A percentile compares a stretch with the other conserved stretches of the same genome.
These are phyloP conservation scores for Moesziomyces globuligerus DNA, from an alignment of 1,284 basidiomycete species.

Conservation along the genomic window DNA sequence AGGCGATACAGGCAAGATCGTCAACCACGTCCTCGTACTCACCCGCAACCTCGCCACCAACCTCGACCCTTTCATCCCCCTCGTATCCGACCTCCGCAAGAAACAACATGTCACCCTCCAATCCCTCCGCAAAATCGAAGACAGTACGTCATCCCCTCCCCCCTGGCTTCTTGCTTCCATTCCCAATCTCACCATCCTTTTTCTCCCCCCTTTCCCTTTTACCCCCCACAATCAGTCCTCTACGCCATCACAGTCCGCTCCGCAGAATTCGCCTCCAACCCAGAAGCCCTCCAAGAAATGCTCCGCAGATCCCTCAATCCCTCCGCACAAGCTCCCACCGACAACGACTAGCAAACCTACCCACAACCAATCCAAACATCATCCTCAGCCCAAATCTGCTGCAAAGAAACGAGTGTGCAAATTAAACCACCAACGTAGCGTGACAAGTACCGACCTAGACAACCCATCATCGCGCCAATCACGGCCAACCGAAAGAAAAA, in stretches of 20 bases:
- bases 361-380: neutral
- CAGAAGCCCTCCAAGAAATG: constrained; percentile 52
- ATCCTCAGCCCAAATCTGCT: neutral
- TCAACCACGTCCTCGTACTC: constrained; percentile 47
- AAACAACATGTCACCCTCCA: constrained; percentile 87
- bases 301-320: constrained; percentile 40
- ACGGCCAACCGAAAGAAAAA: too few species aligned
- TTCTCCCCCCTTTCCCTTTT: neutral
- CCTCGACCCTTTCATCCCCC: constrained; percentile 78
- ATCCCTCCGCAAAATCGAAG: constrained; percentile 92
- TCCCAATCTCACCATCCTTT: neutral
- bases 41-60: constrained; percentile 68
- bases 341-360: constrained; percentile 17
- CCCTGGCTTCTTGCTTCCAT: too few species aligned
- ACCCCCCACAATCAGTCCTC: too few species aligned
- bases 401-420: constrained; percentile 8
- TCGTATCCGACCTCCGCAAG: constrained; percentile 79
- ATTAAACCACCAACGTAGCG: constrained; percentile 1
- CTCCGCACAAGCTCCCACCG: constrained; percentile 5
- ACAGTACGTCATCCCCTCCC: constrained; percentile 72
- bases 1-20: constrained; percentile 31
- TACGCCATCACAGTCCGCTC: constrained; percentile 57
- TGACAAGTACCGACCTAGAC: too few species aligned
- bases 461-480: too few species aligned
- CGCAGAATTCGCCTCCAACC: constrained; percentile 48